A percentile compares a stretch with the other conserved stretches of the same genome.
Evolutionary conservation across 106 monocot species (phyloP).

Genomic region (Dioscorea zingiberensis): DNA sequence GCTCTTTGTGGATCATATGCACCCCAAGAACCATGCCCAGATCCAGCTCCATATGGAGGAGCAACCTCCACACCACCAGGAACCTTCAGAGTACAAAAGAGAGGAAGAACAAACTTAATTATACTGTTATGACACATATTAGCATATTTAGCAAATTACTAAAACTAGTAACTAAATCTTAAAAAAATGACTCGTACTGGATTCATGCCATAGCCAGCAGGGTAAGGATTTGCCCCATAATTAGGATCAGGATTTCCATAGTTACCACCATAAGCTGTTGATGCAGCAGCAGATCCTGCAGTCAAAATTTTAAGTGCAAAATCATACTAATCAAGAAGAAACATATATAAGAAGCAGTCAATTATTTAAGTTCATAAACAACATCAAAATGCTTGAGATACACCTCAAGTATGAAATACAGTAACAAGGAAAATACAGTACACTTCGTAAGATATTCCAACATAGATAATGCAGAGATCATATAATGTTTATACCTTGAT

Average conservation of each 20-base stretch:
- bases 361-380: too few relatives aligned
- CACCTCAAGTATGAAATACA: background rate
- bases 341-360: background rate
- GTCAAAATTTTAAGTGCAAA: background rate
- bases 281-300: conserved; percentile 23
- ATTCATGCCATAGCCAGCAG: conserved; percentile 58
- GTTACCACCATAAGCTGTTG: conserved; percentile 44
- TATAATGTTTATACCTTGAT: conserved; percentile 32
- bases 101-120: background rate
- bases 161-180: background rate
- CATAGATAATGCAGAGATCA: too few relatives aligned
- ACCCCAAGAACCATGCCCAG: conserved; percentile 49
- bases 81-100: conserved; percentile 24
- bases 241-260: conserved; percentile 56
- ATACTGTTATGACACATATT: background rate
- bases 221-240: conserved; percentile 64
- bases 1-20: conserved; percentile 58
- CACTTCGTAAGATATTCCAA: too few relatives aligned
- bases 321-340: too few relatives aligned
- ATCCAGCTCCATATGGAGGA: conserved; percentile 41
- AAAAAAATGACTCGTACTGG: conserved; percentile 31
- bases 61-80: conserved; percentile 39
- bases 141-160: background rate
- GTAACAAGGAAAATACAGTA: too few relatives aligned
- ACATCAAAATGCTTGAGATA: background rate